Evolutionary conservation across 2,329 filamentous ascomycete genomes (phyloP).

Genomic region (Colletotrichum chrysophilum): DNA sequence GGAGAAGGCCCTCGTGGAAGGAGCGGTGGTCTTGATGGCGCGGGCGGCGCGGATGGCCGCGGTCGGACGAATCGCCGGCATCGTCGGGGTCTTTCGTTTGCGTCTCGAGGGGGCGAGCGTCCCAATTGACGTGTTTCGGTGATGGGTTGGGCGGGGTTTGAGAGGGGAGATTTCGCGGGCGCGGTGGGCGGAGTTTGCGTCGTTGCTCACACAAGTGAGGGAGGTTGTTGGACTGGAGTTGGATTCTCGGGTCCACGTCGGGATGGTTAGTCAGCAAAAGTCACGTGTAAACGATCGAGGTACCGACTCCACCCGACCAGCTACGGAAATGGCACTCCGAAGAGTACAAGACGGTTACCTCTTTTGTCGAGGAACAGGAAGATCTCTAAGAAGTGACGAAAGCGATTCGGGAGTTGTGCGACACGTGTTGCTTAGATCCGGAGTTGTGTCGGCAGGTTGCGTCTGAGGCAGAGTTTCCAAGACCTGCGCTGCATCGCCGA

Average conservation of each 20-base stretch:
- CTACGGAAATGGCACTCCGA: not conserved
- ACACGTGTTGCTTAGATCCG: not conserved
- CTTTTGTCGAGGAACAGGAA: not conserved
- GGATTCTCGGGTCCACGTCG: constrained; percentile 18
- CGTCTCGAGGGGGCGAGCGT: not conserved
- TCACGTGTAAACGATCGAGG: not conserved
- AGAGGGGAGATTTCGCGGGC: not conserved
- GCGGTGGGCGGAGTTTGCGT: constrained; percentile 15
- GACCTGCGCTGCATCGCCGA: not conserved
- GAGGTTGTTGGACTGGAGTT: constrained; percentile 22
- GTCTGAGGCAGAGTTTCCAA: not conserved
- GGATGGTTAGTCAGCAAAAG: not conserved
- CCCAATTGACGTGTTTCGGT: constrained; percentile 5
- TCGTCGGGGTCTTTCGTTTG: not conserved
- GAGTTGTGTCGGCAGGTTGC: not conserved
- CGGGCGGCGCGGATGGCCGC: constrained; percentile 28
- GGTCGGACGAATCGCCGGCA: constrained; percentile 24
- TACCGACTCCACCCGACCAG: constrained; percentile 11
- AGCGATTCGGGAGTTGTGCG: not conserved
- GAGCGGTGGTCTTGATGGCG: constrained; percentile 35
- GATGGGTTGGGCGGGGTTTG: not conserved
- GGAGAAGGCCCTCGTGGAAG: constrained; percentile 45
- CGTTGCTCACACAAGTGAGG: constrained; percentile 10
- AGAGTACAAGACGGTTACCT: not conserved
- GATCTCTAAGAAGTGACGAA: not conserved